Evolutionary conservation across 2,329 filamentous ascomycete species (phyloP).

Genomic region (Aureobasidium sp.): DNA sequence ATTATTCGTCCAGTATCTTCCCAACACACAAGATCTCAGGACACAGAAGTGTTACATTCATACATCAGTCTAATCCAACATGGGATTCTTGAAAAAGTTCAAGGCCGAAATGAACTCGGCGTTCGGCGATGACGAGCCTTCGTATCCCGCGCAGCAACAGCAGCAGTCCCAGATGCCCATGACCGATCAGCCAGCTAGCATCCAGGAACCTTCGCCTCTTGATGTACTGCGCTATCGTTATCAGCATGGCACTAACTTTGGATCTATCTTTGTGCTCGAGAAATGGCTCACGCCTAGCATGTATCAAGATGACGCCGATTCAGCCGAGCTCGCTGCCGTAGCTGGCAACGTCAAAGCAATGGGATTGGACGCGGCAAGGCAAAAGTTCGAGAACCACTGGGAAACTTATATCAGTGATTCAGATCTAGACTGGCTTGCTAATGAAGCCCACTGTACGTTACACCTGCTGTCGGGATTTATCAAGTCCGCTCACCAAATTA

Average conservation of each 20-base stretch:
- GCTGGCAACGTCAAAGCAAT: conserved; percentile 40
- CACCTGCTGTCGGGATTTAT: background rate
- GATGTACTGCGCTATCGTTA: conserved; percentile 50
- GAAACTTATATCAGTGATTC: conserved; percentile 42
- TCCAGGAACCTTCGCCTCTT: conserved; percentile 33
- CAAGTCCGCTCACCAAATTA: background rate
- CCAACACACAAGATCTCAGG: too few species aligned
- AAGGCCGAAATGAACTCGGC: conserved; percentile 19
- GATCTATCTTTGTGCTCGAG: conserved; percentile 54
- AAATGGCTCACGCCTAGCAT: conserved; percentile 49
- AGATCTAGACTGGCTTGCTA: conserved; percentile 48
- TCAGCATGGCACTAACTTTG: conserved; percentile 54
- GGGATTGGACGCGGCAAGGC: conserved; percentile 43
- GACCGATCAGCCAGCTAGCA: conserved; percentile 24
- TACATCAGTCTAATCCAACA: background rate
- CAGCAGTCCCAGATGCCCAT: conserved; percentile 21
- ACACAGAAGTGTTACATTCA: too few species aligned
- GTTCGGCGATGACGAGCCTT: conserved; percentile 12
- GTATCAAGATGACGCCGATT: conserved; percentile 40
- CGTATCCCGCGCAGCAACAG: conserved; percentile 16
- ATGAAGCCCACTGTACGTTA: conserved; percentile 42
- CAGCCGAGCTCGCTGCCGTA: conserved; percentile 48
- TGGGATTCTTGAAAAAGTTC: conserved; percentile 31
- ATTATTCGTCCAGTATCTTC: too few species aligned
- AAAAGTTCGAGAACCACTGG: conserved; percentile 51